Evolutionary conservation across 768 basidiomycete genomes (phyloP).

Genomic region (Tricholoma saponaceum): DNA sequence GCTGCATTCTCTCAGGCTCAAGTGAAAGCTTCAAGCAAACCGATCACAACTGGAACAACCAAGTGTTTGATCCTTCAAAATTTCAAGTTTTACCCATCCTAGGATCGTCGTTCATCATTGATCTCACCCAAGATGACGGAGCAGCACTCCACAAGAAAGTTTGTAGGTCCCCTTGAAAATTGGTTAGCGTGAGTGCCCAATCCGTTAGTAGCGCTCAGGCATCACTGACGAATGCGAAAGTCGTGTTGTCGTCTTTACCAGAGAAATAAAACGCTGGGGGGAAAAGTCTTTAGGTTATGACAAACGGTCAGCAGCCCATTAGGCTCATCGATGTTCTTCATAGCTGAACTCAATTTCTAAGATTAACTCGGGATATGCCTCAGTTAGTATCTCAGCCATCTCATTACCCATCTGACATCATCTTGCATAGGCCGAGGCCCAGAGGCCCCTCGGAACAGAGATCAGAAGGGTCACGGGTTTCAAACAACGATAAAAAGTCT

Average conservation of each 20-base stretch:
- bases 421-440: not conserved
- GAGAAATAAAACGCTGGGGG: not conserved
- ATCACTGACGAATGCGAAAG: not conserved
- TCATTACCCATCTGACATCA: not conserved
- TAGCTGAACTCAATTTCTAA: not conserved
- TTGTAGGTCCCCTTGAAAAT: not conserved
- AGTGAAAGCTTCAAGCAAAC: not conserved
- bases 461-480: not conserved
- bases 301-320: not conserved
- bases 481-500: not conserved
- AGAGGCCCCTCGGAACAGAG: not conserved
- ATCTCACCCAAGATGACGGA: not conserved
- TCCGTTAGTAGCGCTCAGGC: no score
- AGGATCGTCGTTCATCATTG: not conserved
- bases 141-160: not conserved
- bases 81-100: not conserved
- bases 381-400: not conserved
- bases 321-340: not conserved
- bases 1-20: not conserved
- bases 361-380: not conserved
- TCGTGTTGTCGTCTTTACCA: not conserved
- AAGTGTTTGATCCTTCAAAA: not conserved
- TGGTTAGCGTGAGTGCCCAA: not conserved
- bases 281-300: not conserved
- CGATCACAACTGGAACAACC: not conserved